Base-by-base conservation (phyloP, 2,329 filamentous ascomycete species). In the Neopestalotiopsis clavispora region DNA sequence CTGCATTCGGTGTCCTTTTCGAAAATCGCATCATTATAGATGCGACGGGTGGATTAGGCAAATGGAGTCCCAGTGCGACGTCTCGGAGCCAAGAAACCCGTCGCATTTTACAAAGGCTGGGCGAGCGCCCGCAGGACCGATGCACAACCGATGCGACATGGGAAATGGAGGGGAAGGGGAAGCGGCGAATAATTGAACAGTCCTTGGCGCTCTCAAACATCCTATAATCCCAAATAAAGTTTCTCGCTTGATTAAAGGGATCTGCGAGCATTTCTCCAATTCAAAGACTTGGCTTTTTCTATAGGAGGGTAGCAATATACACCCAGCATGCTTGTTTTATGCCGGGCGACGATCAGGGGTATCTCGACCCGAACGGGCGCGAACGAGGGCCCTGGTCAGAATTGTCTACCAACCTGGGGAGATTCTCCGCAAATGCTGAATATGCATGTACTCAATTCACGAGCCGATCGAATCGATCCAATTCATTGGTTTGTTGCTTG, bases 1-100 rank as follows among this genome's bases (percentile, higher is more conserved):
- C 34, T 38, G 34, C 34, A 38, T 38, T 38, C 34, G 10, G 34
- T 38, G 10, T 38, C 10, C 34, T 38, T 38, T 38, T 38, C 34
- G 23, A 28, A 28, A 38, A 38, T 38, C 34, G 59, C 30, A 40
- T 13, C 30, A 42, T 40, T 65, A 56, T 65, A 65, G 45, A n/a
- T 65, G 63, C 45, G 63, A 65, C 63, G 32, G n/a, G 12, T 65
- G 23, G 63, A 42, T 65, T 65, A 65, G 63, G 49, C 63, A 65
- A 40, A 56, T 56, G 42, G n/a, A 17, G 17, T 17, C 30, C 28
- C 17, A 57, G 12, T 57, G 30, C 28, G 20, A 65, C 63, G 20
- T 32, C 32, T 23, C 63, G 63, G 63, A 65, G 63, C 63, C 63
- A 65, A 65, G 63, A 56, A 57, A 65, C 58, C 63, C 63, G 63